These are phyloP conservation scores for Trichosporon inkin DNA, from an alignment of 1,284 basidiomycete species.

Conservation along the genomic window DNA sequence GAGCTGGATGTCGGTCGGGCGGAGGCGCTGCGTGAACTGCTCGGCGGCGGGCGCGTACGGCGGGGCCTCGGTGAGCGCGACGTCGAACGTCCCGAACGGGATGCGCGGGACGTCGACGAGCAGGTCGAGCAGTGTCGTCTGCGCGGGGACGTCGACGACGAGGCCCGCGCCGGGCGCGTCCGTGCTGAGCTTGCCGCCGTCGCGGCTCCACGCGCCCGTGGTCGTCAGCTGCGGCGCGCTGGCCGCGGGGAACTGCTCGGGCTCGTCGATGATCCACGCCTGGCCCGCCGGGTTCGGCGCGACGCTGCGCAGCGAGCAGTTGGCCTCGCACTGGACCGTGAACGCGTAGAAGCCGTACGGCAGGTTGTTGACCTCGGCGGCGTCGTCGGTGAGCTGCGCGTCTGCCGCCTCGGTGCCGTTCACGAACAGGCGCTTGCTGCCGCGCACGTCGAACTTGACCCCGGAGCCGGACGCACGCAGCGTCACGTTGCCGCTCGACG, in stretches of 20 bases:
- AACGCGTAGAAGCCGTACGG: neutral
- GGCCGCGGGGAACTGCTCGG: neutral
- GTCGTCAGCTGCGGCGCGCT: neutral
- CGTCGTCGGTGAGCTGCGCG: neutral
- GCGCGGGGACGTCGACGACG: neutral
- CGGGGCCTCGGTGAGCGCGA: neutral
- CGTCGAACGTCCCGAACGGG: constrained; percentile 1
- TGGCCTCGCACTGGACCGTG: neutral
- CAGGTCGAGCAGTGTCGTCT: constrained; percentile 2
- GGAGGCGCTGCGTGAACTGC: neutral
- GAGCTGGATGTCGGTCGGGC: neutral
- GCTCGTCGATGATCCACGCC: neutral
- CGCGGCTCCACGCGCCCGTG: neutral
- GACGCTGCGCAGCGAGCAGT: neutral
- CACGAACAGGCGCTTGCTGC: neutral
- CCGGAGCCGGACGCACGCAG: neutral
- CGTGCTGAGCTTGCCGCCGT: neutral
- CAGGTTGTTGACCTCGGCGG: neutral
- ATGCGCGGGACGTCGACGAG: neutral
- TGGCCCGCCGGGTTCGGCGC: neutral
- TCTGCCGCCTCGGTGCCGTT: neutral
- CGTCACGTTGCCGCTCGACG: neutral
- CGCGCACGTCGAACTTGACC: neutral
- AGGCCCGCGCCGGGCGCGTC: neutral
- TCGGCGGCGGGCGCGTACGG: neutral